Percentiles rank a stretch among this genome's conserved stretches.
phyloP scores from a whole-genome alignment of 1,284 basidiomycete species.

The Rhizopogon parksii region DNA sequence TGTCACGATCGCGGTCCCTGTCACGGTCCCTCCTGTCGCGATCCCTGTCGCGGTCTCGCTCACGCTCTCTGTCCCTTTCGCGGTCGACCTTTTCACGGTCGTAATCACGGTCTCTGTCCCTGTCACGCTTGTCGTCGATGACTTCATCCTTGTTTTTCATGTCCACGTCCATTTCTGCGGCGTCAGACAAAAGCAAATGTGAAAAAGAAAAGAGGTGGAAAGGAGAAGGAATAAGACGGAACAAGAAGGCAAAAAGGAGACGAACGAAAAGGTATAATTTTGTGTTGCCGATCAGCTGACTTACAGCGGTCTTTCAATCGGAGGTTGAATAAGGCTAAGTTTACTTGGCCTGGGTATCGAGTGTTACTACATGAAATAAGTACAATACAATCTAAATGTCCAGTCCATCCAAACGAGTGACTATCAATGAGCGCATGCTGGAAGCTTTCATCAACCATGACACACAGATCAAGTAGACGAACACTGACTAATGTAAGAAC shows the following conservation, averaged over 20 bases:
- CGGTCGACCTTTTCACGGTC: conserved; percentile 36
- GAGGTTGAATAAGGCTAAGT: conserved; percentile 6
- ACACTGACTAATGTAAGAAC: neutral
- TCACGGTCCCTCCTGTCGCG: conserved; percentile 40
- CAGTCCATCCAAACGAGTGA: neutral
- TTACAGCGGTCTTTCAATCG: conserved; percentile 10
- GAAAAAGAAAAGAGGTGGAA: conserved; percentile 5
- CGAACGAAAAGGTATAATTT: conserved; percentile 8
- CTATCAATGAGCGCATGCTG: neutral
- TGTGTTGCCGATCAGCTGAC: conserved; percentile 16
- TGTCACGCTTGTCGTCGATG: conserved; percentile 50
- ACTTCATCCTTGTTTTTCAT: conserved; percentile 67
- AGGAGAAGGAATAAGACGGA: conserved; percentile 11
- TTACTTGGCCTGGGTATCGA: neutral
- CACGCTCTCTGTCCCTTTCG: conserved; percentile 40
- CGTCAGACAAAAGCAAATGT: neutral
- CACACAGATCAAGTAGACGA: neutral
- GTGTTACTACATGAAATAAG: neutral
- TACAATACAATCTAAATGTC: neutral
- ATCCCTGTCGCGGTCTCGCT: conserved; percentile 43
- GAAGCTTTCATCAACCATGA: neutral
- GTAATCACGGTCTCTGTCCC: conserved; percentile 39
- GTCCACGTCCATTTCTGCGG: conserved; percentile 60
- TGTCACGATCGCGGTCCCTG: conserved; percentile 38
- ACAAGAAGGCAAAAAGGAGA: conserved; percentile 1